Percentiles rank a stretch among this genome's conserved stretches.
Evolutionary conservation across 768 basidiomycete species (phyloP).

Genomic region (Pleurotus giganteus): DNA sequence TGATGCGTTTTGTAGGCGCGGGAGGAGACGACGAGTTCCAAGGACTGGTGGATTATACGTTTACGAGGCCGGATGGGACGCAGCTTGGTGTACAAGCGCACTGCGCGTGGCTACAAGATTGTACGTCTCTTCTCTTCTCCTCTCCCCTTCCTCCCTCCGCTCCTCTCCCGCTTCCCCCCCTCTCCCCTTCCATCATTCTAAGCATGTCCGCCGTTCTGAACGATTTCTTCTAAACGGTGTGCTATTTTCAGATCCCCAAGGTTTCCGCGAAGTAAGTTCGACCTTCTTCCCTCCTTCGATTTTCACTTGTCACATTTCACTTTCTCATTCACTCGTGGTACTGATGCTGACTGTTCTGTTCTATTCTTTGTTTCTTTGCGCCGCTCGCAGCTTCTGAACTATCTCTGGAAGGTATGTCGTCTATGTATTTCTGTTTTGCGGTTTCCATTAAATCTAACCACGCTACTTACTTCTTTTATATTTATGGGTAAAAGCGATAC

Average conservation of each 20-base stretch:
- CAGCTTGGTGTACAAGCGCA: conserved; percentile 65
- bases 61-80: conserved; percentile 61
- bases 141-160: not conserved
- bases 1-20: conserved; percentile 34
- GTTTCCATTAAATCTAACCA: no score
- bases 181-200: not conserved
- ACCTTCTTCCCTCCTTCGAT: not conserved
- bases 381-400: conserved; percentile 59
- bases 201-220: no score
- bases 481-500: conserved; percentile 37
- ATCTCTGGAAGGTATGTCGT: conserved; percentile 57
- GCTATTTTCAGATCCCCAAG: conserved; percentile 45
- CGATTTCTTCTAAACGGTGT: no score
- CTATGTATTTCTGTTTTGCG: no score
- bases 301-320: not conserved
- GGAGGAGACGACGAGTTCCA: conserved; percentile 66
- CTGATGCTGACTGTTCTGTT: not conserved
- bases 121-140: conserved; percentile 30
- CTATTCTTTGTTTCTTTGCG: not conserved
- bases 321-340: not conserved
- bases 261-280: conserved; percentile 56
- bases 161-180: not conserved
- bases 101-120: conserved; percentile 66
- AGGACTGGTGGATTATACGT: conserved; percentile 57
- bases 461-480: not conserved